Base-by-base conservation (phyloP, 352 stramenopile species). In the Phytophthora multivora region DNA sequence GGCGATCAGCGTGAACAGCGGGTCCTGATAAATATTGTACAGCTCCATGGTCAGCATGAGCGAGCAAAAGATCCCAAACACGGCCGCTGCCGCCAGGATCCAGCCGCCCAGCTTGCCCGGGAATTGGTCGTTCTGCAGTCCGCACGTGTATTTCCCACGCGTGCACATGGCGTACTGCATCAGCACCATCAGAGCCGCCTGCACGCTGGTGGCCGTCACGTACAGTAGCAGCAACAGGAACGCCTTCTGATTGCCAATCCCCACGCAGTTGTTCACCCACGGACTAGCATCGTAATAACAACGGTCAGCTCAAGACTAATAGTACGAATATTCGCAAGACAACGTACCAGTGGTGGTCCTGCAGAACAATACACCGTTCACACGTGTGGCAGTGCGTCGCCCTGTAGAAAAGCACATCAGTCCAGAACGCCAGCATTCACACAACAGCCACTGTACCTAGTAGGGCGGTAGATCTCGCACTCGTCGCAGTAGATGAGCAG, bases 231-330 rank as follows among this genome's bases (percentile, higher is more conserved):
- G 69, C 42, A 92, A 67, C 26, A 95, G 69, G 56, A 95, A 95
- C 13, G 75, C 75, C 67, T 91, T 93, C 19, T 88, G 81, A 62
- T 93, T 95, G 38, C 81, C 80, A 39, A 92, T 86, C 9, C 87
- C 87, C 18, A 95, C 71, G 63, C 87, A 95, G 39, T 95, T 95
- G 69, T 95, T 95, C 28, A 95, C 83, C 86, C 86, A 95, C 18
- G 84, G 86, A 62, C 86, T 95, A 54, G 2, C 12, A 53, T 2
- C 28, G 31, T 18, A 58, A 39, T n/a, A 63, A 15, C 30, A 51
- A 23, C 5, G n/a, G 15, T 56, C 31, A 66, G 18, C n/a, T 31
- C 35, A 58, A 25, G 35, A 30, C 12, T 15, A 54, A 18, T 7
- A 23, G 19, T 12, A 48, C 2, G 28, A 4, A 23, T 23, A 23